These are phyloP conservation scores for Herpetomonas tarakana DNA, from an alignment of 208 protist genomes.

Conservation along the genomic window DNA sequence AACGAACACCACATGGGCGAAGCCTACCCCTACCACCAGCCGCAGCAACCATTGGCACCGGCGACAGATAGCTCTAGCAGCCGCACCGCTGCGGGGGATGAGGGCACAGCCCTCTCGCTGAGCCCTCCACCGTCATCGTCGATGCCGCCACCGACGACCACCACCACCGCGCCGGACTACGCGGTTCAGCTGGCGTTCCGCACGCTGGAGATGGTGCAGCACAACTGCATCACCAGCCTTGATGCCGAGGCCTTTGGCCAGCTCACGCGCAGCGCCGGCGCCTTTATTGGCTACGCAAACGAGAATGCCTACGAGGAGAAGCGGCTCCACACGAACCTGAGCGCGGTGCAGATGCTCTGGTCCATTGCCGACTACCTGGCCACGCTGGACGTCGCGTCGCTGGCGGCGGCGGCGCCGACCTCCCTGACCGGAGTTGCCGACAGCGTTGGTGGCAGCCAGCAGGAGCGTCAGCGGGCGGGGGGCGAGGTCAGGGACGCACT, in stretches of 20 bases:
- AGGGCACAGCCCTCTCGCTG: too few relatives aligned
- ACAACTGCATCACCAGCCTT: constrained; percentile 65
- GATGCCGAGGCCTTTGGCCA: constrained; percentile 41
- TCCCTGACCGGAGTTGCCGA: neutral
- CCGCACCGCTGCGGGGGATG: neutral
- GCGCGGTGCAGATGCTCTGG: constrained; percentile 83
- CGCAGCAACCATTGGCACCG: constrained; percentile 14
- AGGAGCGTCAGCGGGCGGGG: too few relatives aligned
- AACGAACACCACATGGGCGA: neutral
- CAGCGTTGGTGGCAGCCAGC: neutral
- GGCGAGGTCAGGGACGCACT: constrained; percentile 10
- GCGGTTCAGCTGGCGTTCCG: constrained; percentile 56
- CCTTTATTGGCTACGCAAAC: constrained; percentile 45
- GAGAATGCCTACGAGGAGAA: constrained; percentile 23
- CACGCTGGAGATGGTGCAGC: constrained; percentile 65
- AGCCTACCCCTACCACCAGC: neutral
- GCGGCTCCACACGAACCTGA: constrained; percentile 78
- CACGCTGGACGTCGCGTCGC: constrained; percentile 5
- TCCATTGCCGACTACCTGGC: constrained; percentile 78
- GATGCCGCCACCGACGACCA: neutral
- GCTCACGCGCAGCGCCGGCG: constrained; percentile 52
- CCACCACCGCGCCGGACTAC: constrained; percentile 12
- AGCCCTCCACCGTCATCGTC: neutral
- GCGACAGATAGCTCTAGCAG: too few relatives aligned
- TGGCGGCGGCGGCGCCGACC: neutral